Evolutionary conservation across 495 filamentous ascomycete species (phyloP).

Genomic region (Xylaria telfairii): DNA sequence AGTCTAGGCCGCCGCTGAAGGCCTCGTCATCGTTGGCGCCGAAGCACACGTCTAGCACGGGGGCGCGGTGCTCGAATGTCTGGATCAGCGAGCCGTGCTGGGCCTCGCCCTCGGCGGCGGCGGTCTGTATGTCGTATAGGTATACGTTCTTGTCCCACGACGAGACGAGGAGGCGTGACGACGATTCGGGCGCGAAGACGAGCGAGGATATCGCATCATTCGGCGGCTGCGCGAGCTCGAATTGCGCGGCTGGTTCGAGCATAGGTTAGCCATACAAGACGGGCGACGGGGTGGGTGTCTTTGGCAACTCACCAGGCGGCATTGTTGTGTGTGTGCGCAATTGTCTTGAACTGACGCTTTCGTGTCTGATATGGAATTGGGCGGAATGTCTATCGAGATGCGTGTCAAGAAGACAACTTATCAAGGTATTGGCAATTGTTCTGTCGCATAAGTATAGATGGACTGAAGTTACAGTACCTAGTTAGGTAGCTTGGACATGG

Average conservation of each 20-base stretch:
- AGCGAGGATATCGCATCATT: conserved; percentile 86
- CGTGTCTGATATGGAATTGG: background rate
- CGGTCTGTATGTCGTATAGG: conserved; percentile 72
- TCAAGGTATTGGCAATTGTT: background rate
- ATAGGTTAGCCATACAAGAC: conserved; percentile 30
- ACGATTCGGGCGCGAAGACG: conserved; percentile 74
- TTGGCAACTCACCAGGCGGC: conserved; percentile 11
- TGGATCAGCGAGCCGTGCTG: conserved; percentile 63
- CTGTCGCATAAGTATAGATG: background rate
- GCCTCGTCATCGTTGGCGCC: conserved; percentile 80
- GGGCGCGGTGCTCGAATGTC: conserved; percentile 81
- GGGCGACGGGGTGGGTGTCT: too few species aligned
- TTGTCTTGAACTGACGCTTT: background rate
- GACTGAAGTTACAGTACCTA: background rate
- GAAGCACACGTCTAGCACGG: conserved; percentile 91
- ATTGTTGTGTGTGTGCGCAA: conserved; percentile 9
- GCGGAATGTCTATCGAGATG: background rate
- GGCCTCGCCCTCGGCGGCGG: conserved; percentile 65
- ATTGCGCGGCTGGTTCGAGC: conserved; percentile 62
- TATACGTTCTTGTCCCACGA: conserved; percentile 96
- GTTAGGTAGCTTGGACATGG: background rate
- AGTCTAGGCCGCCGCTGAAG: conserved; percentile 84
- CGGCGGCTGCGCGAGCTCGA: conserved; percentile 77
- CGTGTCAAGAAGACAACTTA: background rate
- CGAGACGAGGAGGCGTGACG: conserved; percentile 78